phyloP scores from a whole-genome alignment of 78 protist species.

The Isochrysis galbana region DNA sequence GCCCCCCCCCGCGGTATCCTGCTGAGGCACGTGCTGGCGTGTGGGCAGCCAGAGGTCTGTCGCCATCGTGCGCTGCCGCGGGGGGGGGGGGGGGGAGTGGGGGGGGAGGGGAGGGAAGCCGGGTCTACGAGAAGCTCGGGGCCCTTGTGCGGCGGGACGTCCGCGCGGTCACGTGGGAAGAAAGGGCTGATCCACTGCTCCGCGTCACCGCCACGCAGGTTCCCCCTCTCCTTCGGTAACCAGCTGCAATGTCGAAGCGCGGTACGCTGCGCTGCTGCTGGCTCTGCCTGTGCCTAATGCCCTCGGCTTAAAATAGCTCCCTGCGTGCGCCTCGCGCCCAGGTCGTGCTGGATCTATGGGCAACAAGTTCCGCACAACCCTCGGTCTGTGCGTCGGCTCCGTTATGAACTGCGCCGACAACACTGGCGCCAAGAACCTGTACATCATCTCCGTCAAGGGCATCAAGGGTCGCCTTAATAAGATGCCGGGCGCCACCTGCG shows the following conservation, averaged over 20 bases:
- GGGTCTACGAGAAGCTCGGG: too few relatives aligned
- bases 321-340: neutral
- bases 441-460: conserved; percentile 96
- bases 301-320: neutral
- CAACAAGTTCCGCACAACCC: conserved; percentile 82
- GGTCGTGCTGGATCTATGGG: conserved; percentile 78
- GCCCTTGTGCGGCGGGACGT: neutral
- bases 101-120: too few relatives aligned
- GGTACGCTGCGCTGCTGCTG: neutral
- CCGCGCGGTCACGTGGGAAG: neutral
- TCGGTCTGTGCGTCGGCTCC: conserved; percentile 93
- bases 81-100: too few relatives aligned
- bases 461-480: conserved; percentile 93
- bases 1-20: too few relatives aligned
- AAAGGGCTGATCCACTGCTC: neutral
- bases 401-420: conserved; percentile 99
- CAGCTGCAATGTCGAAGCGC: neutral
- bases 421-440: conserved; percentile 99
- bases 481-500: conserved; percentile 95
- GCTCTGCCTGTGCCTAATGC: neutral
- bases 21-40: too few relatives aligned
- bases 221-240: neutral
- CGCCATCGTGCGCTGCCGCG: too few relatives aligned
- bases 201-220: neutral
- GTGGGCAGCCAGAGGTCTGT: too few relatives aligned